Base-by-base conservation (phyloP, 208 protist genomes). In the Herpetomonas muscarum region DNA sequence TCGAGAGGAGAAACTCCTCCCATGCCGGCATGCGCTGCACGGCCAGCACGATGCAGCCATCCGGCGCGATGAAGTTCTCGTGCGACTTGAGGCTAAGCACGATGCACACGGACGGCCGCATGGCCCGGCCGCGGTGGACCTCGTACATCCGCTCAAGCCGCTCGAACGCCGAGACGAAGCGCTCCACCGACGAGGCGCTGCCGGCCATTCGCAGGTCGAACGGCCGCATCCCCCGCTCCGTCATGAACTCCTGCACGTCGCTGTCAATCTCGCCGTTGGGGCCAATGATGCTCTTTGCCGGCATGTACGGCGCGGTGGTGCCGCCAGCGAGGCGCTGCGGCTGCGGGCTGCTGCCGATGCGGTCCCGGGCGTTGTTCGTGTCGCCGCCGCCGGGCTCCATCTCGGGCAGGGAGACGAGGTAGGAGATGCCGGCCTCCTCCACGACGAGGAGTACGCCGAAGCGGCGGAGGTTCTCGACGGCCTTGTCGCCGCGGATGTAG, bases 171-270 rank as follows among this genome's bases (percentile, higher is more conserved):
- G 53, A 65, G 15, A 93, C 83, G 66, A 93, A 87, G 32, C 79
- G 76, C 53, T 93, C 86, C 29, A 90, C 70, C 1, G 79, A 76
- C 22, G 81, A 71, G 51, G 82, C 69, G 48, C 74, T 82, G 36
- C 86, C 86, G 1, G 76, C 76, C 83, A 93, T 89, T 56, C 86
- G 79, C 26, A 93, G 68, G 52, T 93, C 86, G 62, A 93, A 90
- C 19, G 80, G 73, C 17, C 78, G 74, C 39, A 93, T 42, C 0
- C 79, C 79, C 24, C 78, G 76, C 49, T 93, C 82, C 9, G 63
- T 61, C 76, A 93, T 83, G 56, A 77, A 93, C 26, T 78, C 69
- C 58, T 85, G 76, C 60, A 81, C 80, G 47, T 83, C 81, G 1
- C 71, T 61, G 55, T 90, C 82, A 26, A 93, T 72, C 56, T 90